Conservation (phyloP, 768 basidiomycete genomes). For the Phlegmacium glaucopus region DNA sequence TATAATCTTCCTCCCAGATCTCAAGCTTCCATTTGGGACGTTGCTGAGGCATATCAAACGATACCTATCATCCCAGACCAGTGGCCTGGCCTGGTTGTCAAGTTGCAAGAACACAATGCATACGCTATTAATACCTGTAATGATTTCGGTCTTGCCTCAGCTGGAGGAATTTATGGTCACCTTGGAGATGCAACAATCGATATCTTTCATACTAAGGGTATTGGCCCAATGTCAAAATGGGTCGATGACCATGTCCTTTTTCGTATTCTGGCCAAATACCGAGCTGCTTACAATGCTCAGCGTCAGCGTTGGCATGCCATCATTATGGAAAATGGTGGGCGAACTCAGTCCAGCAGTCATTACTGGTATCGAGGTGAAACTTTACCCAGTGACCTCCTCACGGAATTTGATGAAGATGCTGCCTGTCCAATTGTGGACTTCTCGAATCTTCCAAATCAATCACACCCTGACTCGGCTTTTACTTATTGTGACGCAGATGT, state of each 20-base stretch:
- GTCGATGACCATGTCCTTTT: slow-evolving; percentile 24
- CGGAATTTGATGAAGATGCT: slow-evolving; percentile 29
- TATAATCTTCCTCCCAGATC: slow-evolving; percentile 30
- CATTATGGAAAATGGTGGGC: background rate
- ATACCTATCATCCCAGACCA: slow-evolving; percentile 28
- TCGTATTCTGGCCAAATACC: slow-evolving; percentile 11
- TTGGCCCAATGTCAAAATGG: slow-evolving; percentile 26
- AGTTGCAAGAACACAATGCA: slow-evolving; percentile 14
- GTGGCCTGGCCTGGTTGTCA: slow-evolving; percentile 33
- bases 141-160: slow-evolving; percentile 19
- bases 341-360: background rate
- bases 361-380: slow-evolving; percentile 20
- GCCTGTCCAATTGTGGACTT: slow-evolving; percentile 1
- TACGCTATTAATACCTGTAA: slow-evolving; percentile 21
- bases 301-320: background rate
- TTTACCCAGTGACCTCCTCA: slow-evolving; percentile 11
- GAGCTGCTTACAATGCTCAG: slow-evolving; percentile 20
- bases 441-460: background rate
- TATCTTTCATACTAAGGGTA: slow-evolving; percentile 16
- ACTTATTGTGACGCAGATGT: slow-evolving; percentile 7
- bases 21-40: slow-evolving; percentile 33
- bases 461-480: background rate
- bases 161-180: slow-evolving; percentile 2
- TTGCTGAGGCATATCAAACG: slow-evolving; percentile 35
- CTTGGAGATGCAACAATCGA: slow-evolving; percentile 3